phyloP scores from a whole-genome alignment of 306 rosid genomes.

The Cucumis cinereus region DNA sequence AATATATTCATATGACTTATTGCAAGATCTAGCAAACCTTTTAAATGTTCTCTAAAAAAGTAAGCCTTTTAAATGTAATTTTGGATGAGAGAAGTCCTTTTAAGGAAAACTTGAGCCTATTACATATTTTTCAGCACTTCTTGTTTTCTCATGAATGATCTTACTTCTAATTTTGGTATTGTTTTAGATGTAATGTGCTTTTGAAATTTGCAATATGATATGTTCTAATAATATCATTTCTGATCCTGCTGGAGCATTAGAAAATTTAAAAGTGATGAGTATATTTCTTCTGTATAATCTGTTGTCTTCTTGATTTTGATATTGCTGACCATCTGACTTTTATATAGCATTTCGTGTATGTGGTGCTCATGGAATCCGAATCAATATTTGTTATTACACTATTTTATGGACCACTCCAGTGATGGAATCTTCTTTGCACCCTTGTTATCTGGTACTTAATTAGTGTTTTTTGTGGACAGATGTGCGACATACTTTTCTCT shows the following conservation, averaged over 20 bases:
- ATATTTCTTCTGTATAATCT: not conserved
- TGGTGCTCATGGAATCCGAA: not conserved
- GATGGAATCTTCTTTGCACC: not conserved
- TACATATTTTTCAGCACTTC: not conserved
- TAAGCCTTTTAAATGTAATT: not conserved
- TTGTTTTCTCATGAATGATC: not conserved
- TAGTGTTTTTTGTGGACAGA: slow-evolving; percentile 42
- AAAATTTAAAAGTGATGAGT: not conserved
- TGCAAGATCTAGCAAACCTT: not conserved
- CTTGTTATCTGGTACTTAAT: not conserved
- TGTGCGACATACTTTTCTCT: slow-evolving; percentile 93
- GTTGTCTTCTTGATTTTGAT: not conserved
- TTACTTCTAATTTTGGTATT: not conserved
- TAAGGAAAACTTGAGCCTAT: not conserved
- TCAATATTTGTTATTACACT: not conserved
- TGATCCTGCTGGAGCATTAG: not conserved
- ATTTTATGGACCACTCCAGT: not conserved
- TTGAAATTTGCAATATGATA: not conserved
- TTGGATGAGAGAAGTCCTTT: not conserved
- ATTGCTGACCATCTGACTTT: not conserved
- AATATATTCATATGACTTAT: not conserved
- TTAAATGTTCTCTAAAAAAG: not conserved
- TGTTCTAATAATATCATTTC: not conserved
- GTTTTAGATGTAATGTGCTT: not conserved
- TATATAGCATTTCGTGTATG: not conserved